Evolutionary conservation across 2,329 filamentous ascomycete species (phyloP).

Genomic region (Phoma sp.): DNA sequence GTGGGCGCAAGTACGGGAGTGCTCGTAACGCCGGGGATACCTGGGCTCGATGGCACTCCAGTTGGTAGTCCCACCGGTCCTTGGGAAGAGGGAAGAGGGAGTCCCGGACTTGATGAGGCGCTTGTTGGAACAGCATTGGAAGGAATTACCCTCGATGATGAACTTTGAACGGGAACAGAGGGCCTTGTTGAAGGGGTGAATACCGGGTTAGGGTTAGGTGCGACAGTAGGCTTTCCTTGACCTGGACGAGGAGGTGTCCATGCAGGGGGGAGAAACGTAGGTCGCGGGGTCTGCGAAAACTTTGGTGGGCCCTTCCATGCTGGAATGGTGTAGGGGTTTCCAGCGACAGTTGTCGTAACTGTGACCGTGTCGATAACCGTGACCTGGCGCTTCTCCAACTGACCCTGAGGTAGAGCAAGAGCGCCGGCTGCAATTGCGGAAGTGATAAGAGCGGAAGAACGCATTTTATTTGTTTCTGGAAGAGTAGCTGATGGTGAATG

Average conservation of each 20-base stretch:
- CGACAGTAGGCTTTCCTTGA: neutral
- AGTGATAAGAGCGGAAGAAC: slow-evolving; percentile 31
- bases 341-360: slow-evolving; percentile 27
- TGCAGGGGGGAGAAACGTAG: slow-evolving; percentile 1
- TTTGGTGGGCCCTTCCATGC: slow-evolving; percentile 15
- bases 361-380: slow-evolving; percentile 30
- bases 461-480: slow-evolving; percentile 32
- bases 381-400: slow-evolving; percentile 27
- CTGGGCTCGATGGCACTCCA: neutral
- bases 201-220: neutral
- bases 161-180: no score
- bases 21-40: neutral
- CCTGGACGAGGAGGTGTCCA: slow-evolving; percentile 3
- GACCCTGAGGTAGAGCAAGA: slow-evolving; percentile 30
- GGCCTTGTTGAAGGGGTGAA: no score
- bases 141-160: no score
- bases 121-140: no score
- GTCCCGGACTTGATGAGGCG: no score
- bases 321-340: slow-evolving; percentile 16
- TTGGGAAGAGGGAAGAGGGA: no score
- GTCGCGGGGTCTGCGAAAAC: neutral
- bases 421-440: slow-evolving; percentile 33
- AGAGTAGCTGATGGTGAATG: slow-evolving; percentile 7
- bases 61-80: no score
- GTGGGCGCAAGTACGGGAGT: neutral